Percentiles rank a stretch among this genome's conserved stretches.
These are phyloP conservation scores for Trametes polyzona DNA, from an alignment of 1,284 basidiomycete genomes.

Conservation along the genomic window DNA sequence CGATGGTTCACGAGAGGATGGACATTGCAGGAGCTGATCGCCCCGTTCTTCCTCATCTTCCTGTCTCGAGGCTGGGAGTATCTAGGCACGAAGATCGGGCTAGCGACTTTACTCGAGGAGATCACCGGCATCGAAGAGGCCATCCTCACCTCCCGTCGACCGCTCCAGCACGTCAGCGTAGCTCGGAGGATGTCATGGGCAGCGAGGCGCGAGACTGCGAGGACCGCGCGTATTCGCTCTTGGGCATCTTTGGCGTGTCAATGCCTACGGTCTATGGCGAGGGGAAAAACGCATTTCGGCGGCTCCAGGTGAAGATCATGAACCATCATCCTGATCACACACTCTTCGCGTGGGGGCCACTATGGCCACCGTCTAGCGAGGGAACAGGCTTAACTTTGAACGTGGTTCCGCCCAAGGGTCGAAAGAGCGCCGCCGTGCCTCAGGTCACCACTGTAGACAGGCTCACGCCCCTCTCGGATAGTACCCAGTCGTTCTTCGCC, in stretches of 20 bases:
- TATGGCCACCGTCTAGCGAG: not conserved
- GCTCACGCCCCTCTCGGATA: no score
- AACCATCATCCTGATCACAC: not conserved
- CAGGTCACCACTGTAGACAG: no score
- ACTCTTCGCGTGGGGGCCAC: not conserved
- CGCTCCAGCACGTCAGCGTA: not conserved
- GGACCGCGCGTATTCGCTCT: slow-evolving; percentile 1
- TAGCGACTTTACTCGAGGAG: not conserved
- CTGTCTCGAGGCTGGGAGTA: not conserved
- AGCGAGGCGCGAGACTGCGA: not conserved
- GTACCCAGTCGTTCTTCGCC: no score
- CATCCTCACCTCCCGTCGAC: not conserved
- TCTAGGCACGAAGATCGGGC: not conserved
- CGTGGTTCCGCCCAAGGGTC: not conserved
- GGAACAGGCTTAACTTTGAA: not conserved
- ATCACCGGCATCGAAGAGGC: not conserved
- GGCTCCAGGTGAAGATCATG: slow-evolving; percentile 8
- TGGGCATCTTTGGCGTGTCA: slow-evolving; percentile 1
- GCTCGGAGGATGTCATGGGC: slow-evolving; percentile 3
- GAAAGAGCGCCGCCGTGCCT: no score
- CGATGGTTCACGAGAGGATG: not conserved
- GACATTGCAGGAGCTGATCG: slow-evolving; percentile 2
- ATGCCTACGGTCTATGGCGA: slow-evolving; percentile 3
- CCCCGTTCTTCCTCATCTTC: not conserved
- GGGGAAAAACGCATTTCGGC: not conserved